Evolutionary conservation across 2,329 filamentous ascomycete genomes (phyloP).

Genomic region (Ophiostoma perfectum): DNA sequence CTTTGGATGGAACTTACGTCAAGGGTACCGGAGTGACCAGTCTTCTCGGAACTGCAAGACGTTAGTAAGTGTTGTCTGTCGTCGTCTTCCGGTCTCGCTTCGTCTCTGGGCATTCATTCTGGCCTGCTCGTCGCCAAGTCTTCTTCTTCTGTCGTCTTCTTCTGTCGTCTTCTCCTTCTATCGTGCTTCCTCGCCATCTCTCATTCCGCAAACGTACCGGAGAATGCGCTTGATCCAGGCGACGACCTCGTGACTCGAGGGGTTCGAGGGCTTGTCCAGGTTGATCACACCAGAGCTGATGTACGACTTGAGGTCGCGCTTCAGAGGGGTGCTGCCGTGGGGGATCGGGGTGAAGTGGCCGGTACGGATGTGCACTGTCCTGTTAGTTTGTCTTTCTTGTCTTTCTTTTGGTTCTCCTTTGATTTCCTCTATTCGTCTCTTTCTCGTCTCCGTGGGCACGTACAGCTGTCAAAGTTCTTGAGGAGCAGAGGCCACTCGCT

Average conservation of each 20-base stretch:
- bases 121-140: neutral
- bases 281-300: constrained; percentile 98
- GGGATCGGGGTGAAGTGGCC: constrained; percentile 97
- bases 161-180: neutral
- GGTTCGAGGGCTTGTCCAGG: constrained; percentile 95
- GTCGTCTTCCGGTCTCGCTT: neutral
- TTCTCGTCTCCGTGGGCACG: constrained; percentile 34
- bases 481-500: constrained; percentile 88
- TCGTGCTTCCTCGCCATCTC: too few relatives aligned
- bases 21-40: constrained; percentile 94
- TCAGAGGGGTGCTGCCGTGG: constrained; percentile 82
- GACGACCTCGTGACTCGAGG: constrained; percentile 96
- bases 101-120: neutral
- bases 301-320: constrained; percentile 94
- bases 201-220: constrained; percentile 49
- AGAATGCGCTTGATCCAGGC: constrained; percentile 99
- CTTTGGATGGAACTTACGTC: constrained; percentile 43
- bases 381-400: constrained; percentile 8
- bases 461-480: constrained; percentile 93
- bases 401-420: constrained; percentile 12
- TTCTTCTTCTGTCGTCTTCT: neutral
- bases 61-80: constrained; percentile 14
- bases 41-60: constrained; percentile 72
- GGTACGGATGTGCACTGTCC: constrained; percentile 77
- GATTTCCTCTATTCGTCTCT: constrained; percentile 5